Evolutionary conservation across 352 stramenopile genomes (phyloP).

Genomic region (Globisporangium megalacanthum): DNA sequence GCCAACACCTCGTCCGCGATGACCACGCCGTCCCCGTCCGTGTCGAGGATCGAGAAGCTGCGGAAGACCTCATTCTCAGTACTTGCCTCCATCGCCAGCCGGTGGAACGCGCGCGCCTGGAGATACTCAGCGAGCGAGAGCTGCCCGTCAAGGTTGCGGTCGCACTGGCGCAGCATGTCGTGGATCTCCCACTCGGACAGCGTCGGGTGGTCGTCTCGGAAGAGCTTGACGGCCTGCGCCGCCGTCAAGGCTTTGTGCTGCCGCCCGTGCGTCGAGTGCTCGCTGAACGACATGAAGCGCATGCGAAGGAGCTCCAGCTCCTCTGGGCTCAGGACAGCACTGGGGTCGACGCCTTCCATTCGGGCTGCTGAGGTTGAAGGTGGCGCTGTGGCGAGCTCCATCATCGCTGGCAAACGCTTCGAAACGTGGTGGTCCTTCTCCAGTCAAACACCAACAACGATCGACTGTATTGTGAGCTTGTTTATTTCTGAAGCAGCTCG

Average conservation of each 20-base stretch:
- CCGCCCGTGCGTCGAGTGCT: not conserved
- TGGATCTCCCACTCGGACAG: slow-evolving; percentile 61
- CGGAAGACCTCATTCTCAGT: slow-evolving; percentile 47
- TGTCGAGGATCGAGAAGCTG: slow-evolving; percentile 65
- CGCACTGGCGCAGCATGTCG: slow-evolving; percentile 50
- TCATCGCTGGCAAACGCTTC: too few relatives aligned
- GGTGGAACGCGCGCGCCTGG: slow-evolving; percentile 48
- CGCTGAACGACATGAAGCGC: slow-evolving; percentile 30
- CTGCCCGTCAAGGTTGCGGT: slow-evolving; percentile 51
- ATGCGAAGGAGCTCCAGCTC: slow-evolving; percentile 44
- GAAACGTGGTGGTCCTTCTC: too few relatives aligned
- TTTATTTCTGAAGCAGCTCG: slow-evolving; percentile 19
- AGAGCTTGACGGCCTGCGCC: slow-evolving; percentile 47
- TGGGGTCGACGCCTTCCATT: slow-evolving; percentile 14
- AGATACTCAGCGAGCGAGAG: slow-evolving; percentile 57
- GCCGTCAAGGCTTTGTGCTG: slow-evolving; percentile 21
- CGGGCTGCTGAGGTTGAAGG: too few relatives aligned
- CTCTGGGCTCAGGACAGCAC: slow-evolving; percentile 37
- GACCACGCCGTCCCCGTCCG: slow-evolving; percentile 49
- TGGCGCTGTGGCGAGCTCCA: too few relatives aligned
- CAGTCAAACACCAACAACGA: not conserved
- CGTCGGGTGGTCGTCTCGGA: slow-evolving; percentile 53
- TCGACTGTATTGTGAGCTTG: not conserved
- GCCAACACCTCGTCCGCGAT: slow-evolving; percentile 38
- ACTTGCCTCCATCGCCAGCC: slow-evolving; percentile 43